These are phyloP conservation scores for Coemansia sp. DNA, from an alignment of 192 early-diverging fungal species.

Conservation along the genomic window DNA sequence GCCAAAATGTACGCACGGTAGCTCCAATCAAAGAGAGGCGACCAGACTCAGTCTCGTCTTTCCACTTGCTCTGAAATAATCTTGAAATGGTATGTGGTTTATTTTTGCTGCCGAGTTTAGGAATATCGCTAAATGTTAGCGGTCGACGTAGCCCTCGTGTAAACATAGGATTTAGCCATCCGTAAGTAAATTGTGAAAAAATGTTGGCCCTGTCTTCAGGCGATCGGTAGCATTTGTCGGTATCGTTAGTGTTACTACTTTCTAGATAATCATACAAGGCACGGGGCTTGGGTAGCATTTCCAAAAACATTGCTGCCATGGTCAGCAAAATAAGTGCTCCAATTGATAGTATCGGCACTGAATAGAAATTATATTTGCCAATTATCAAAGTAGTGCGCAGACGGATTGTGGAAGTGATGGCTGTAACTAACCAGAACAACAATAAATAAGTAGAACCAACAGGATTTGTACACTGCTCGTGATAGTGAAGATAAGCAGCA, in stretches of 20 bases:
- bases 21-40: slow-evolving; percentile 69
- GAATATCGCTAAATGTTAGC: slow-evolving; percentile 76
- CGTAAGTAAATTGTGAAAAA: slow-evolving; percentile 75
- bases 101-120: slow-evolving; percentile 63
- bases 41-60: slow-evolving; percentile 60
- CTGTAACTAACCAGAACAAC: slow-evolving; percentile 41
- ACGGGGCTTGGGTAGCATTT: slow-evolving; percentile 36
- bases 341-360: slow-evolving; percentile 13
- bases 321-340: slow-evolving; percentile 27
- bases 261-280: slow-evolving; percentile 24
- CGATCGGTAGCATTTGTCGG: slow-evolving; percentile 12
- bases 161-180: slow-evolving; percentile 88
- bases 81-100: slow-evolving; percentile 61
- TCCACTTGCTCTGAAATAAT: slow-evolving; percentile 76
- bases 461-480: slow-evolving; percentile 26
- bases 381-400: slow-evolving; percentile 24
- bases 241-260: slow-evolving; percentile 17
- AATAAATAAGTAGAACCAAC: slow-evolving; percentile 41
- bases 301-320: slow-evolving; percentile 28
- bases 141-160: slow-evolving; percentile 70
- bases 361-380: slow-evolving; percentile 3
- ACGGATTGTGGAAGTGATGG: slow-evolving; percentile 17
- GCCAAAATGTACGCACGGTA: slow-evolving; percentile 62
- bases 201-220: slow-evolving; percentile 80
- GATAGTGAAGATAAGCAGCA: slow-evolving; percentile 30